phyloP scores from a whole-genome alignment of 2,329 filamentous ascomycete genomes.

The Magnaporthiopsis incrustans region DNA sequence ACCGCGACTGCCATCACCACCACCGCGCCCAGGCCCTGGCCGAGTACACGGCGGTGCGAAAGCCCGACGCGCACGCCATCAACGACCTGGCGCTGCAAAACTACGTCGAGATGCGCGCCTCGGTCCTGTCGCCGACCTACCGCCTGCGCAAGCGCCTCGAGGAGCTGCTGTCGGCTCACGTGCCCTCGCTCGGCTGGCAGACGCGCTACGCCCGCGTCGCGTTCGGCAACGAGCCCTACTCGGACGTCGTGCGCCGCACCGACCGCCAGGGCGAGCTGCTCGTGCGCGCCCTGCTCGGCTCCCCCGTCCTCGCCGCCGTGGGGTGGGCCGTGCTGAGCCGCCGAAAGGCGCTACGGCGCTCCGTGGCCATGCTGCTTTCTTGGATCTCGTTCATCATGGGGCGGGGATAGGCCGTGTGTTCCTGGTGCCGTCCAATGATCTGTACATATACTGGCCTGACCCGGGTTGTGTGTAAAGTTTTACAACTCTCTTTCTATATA shows the following conservation, averaged over 20 bases:
- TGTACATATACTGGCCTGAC: background rate
- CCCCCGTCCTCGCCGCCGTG: slow-evolving; percentile 15
- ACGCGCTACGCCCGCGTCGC: slow-evolving; percentile 91
- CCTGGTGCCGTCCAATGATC: too few relatives aligned
- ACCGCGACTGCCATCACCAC: slow-evolving; percentile 40
- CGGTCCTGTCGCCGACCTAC: slow-evolving; percentile 72
- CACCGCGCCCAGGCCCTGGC: slow-evolving; percentile 63
- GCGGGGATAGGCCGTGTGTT: background rate
- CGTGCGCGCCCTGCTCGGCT: slow-evolving; percentile 31
- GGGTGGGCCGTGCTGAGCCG: background rate
- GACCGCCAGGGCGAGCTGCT: slow-evolving; percentile 60
- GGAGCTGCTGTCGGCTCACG: slow-evolving; percentile 67
- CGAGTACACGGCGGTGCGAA: slow-evolving; percentile 67
- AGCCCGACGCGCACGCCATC: slow-evolving; percentile 77
- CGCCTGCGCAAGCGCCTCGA: slow-evolving; percentile 77
- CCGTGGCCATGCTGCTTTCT: background rate
- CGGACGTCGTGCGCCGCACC: slow-evolving; percentile 65
- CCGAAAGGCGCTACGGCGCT: background rate
- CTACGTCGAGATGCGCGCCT: slow-evolving; percentile 87
- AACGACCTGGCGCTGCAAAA: slow-evolving; percentile 88
- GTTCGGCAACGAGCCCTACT: slow-evolving; percentile 89
- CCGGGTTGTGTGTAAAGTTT: background rate
- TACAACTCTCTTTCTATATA: too few relatives aligned
- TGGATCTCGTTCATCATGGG: background rate
- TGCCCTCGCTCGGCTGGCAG: slow-evolving; percentile 76